phyloP scores from a whole-genome alignment of 2,329 filamentous ascomycete species.

The Cylindrodendrum hubeiense region DNA sequence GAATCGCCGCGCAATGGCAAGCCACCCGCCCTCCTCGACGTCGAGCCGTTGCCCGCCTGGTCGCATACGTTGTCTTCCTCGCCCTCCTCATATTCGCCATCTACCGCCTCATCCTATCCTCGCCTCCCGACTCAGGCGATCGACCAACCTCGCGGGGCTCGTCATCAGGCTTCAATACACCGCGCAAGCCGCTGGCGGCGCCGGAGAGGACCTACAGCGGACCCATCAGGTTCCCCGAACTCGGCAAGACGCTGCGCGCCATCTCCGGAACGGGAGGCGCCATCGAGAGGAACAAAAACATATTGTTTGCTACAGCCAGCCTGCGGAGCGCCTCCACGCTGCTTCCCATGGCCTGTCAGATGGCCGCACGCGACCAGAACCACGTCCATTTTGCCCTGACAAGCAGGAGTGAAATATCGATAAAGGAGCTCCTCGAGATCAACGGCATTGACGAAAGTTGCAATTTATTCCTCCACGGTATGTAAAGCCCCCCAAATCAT shows the following conservation, averaged over 20 bases:
- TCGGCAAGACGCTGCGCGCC: constrained; percentile 73
- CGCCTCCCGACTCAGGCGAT: constrained; percentile 48
- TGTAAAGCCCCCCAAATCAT: constrained; percentile 9
- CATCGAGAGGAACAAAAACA: constrained; percentile 70
- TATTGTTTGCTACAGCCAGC: constrained; percentile 84
- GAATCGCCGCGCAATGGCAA: constrained; percentile 54
- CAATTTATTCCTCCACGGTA: constrained; percentile 71
- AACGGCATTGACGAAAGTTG: constrained; percentile 85
- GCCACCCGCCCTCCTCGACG: constrained; percentile 59
- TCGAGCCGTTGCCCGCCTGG: constrained; percentile 66
- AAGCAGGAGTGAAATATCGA: constrained; percentile 76
- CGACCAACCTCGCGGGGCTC: constrained; percentile 1
- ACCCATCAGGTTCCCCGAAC: constrained; percentile 74
- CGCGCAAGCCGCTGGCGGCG: constrained; percentile 16
- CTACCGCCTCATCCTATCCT: constrained; percentile 53
- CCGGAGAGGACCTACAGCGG: constrained; percentile 71
- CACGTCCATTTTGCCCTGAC: constrained; percentile 87
- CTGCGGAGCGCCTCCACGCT: constrained; percentile 79
- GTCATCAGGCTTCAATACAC: constrained; percentile 11
- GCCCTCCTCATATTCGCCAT: constrained; percentile 66
- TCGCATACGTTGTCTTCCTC: constrained; percentile 59
- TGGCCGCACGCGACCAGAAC: constrained; percentile 77
- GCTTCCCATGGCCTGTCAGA: constrained; percentile 87
- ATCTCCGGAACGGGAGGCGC: constrained; percentile 67
- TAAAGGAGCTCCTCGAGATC: constrained; percentile 77